These are phyloP conservation scores for Samsoniella hepiali DNA, from an alignment of 2,329 filamentous ascomycete species.

Conservation along the genomic window DNA sequence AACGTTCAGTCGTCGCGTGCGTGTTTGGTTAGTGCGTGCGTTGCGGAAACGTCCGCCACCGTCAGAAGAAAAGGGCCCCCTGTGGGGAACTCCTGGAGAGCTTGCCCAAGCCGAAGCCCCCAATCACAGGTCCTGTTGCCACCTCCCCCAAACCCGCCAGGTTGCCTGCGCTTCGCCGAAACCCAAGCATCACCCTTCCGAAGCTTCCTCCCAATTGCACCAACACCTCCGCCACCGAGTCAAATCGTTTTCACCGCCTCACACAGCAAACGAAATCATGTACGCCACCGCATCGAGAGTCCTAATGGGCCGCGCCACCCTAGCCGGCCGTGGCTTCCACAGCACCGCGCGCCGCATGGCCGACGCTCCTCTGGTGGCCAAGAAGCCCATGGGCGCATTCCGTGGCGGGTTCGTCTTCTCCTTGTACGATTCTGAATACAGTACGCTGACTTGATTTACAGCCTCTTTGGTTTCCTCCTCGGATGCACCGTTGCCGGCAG, in stretches of 20 bases:
- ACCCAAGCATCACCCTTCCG: neutral
- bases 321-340: slow-evolving; percentile 44
- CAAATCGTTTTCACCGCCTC: neutral
- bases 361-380: slow-evolving; percentile 49
- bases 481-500: slow-evolving; percentile 76
- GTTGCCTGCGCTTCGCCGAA: neutral
- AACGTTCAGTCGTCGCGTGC: neutral
- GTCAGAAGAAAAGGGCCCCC: neutral
- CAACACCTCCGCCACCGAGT: neutral
- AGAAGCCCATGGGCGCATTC: slow-evolving; percentile 59
- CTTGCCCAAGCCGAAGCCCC: slow-evolving; percentile 8
- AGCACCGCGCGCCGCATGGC: slow-evolving; percentile 47
- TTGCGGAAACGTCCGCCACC: neutral
- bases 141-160: slow-evolving; percentile 6
- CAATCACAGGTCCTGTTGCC: slow-evolving; percentile 21
- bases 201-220: slow-evolving; percentile 1
- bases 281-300: slow-evolving; percentile 39
- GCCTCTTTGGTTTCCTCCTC: slow-evolving; percentile 87
- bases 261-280: neutral
- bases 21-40: neutral
- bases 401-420: slow-evolving; percentile 53
- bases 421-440: neutral
- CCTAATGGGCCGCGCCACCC: slow-evolving; percentile 39
- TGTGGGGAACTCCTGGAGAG: slow-evolving; percentile 1
- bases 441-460: slow-evolving; percentile 35